These are phyloP conservation scores for Pulveroboletus sp. DNA, from an alignment of 1,284 basidiomycete genomes.

Conservation along the genomic window DNA sequence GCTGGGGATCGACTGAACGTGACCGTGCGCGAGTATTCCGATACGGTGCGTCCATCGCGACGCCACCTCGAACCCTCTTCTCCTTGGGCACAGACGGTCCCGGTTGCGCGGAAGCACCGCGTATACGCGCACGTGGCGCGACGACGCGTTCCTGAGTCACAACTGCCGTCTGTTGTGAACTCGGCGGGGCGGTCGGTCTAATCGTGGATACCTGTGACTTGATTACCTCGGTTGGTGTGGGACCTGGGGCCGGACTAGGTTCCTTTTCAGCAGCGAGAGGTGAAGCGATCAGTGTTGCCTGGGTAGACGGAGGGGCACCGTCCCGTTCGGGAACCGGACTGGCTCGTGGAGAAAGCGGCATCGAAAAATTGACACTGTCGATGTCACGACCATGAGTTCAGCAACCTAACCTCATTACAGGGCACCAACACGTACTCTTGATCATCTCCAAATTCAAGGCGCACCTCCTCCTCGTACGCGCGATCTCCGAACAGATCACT, in stretches of 20 bases:
- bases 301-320: conserved; percentile 19
- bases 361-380: conserved; percentile 5
- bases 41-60: conserved; percentile 6
- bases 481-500: conserved; percentile 30
- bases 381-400: background rate
- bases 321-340: background rate
- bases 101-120: conserved; percentile 15
- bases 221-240: background rate
- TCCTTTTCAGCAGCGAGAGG: conserved; percentile 12
- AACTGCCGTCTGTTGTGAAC: conserved; percentile 15
- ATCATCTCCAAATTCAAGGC: background rate
- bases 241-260: background rate
- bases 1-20: conserved; percentile 22
- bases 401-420: background rate
- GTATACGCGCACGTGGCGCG: conserved; percentile 3
- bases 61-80: background rate
- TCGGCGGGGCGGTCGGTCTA: background rate
- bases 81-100: conserved; percentile 12
- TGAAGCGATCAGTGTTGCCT: conserved; percentile 30
- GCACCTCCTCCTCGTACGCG: background rate
- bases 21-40: conserved; percentile 26
- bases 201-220: background rate
- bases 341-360: conserved; percentile 1
- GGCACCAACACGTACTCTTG: conserved; percentile 17
- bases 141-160: background rate